Evolutionary conservation across 306 rosid species (phyloP), one percentile per base, ranked within the genome.

Genomic region (Corylus avellana): DNA sequence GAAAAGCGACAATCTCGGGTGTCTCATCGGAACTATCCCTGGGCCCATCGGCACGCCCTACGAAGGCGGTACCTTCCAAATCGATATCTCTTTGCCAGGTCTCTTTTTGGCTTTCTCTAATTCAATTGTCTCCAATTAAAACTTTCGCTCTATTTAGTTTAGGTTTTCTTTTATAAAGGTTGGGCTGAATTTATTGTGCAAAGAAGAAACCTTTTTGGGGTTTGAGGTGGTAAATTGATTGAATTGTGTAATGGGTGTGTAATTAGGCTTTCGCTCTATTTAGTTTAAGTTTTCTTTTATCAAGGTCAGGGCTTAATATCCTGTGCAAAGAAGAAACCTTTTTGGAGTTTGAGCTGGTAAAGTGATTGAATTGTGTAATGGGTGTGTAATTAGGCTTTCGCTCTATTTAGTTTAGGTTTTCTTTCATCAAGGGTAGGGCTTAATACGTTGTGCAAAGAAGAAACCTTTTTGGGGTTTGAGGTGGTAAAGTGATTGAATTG

Each of bases 81-180:
- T 95, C 84, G 98, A 95, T 10, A 95, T 95, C 88, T 77, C 89
- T n/a, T 74, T 95, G 74, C 96, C 99, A 35, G 97, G 99, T 95
- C 17, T 69, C 17, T 14, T 7, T 13, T 16, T 48, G 8, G 35
- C 61, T 46, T 64, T 62, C 35, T 20, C 0, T 9, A 18, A 12
- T 12, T 48, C 10, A 14, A 25, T 1, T 25, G 35, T 73, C 48
- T 59, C 17, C 5, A 16, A 7, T 27, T 8, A 3, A 12, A 27
- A 39, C 5, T 14, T 44, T n/a, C 3, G 2, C 16, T 42, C 46
- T 6, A 42, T 18, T 42, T 64, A 13, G 11, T 64, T 35, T 35
- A 20, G 37, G 37, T 2, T 11, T 58, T 18, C 9, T 8, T 57
- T 7, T 57, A 18, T 57, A 18, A 2, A 0, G 11, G 25, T 18